Evolutionary conservation across 2,329 filamentous ascomycete genomes (phyloP), one percentile per base, ranked within the genome.

Genomic region (Claviceps paspali): DNA sequence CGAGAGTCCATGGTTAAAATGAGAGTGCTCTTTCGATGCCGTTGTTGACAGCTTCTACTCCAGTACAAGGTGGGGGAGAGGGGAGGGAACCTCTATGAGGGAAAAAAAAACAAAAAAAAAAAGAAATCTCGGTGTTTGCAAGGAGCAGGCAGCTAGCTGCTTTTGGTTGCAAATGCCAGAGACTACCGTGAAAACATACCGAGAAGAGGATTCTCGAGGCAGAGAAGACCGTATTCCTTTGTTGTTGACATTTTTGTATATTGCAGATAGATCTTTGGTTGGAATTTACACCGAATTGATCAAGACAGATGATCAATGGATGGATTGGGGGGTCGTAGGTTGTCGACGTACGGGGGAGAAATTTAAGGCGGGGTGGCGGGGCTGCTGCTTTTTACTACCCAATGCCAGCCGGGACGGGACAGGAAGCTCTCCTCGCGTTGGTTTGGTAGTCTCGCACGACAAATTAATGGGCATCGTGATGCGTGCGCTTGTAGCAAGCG

Each of bases 191-290:
- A n/a, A n/a, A 14, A 63, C 71, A 50, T 66, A 87, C 82, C 88
- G 53, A 98, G 82, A 52, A 98, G 79, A 61, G 91, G 91, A 65
- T 98, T 98, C 79, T 95, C 91, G 53, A 98, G 67, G 64, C 82
- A 91, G 55, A 96, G 73, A 53, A 98, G 81, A 62, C 83, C 71
- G 67, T 81, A 96, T 63, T 86, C 79, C 65, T 86, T 81, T 51
- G 62, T 70, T 84, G 93, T 93, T n/a, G n/a, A n/a, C n/a, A n/a
- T n/a, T n/a, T 24, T 35, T 33, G 28, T 19, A 21, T 27, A 29
- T n/a, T 31, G 17, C 31, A 22, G 15, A 9, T 4, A 10, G 12
- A 12, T 17, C 2, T 26, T 7, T 21, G 29, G 17, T 30, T n/a
- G n/a, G n/a, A n/a, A n/a, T 18, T 22, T 9, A 3, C 8, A 15